Evolutionary conservation across 2,329 filamentous ascomycete species (phyloP), one percentile per base, ranked within the genome.

Genomic region (Aspergillus spinulosporus): DNA sequence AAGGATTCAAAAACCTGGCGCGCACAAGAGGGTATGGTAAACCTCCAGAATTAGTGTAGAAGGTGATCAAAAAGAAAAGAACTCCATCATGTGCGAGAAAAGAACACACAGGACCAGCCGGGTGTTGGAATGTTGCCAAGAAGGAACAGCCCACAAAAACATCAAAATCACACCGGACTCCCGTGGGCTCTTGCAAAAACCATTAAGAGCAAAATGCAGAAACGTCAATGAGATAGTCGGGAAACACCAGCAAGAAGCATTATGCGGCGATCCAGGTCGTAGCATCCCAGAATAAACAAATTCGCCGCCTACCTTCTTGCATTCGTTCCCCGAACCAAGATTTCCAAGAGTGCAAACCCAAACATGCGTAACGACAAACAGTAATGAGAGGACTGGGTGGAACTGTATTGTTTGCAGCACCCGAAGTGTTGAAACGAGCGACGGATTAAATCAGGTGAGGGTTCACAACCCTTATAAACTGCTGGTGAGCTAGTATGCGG

Each of bases 41-140:
- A 43, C 48, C 56, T 64, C 59, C 65, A 62, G 59, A 46, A 56
- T 66, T 68, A 66, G 62, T 47, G 66, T 65, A 64, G 66, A 63
- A 62, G 50, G 59, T 60, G 34, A 52, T 56, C 52, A 53, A 54
- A 55, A 55, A 52, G 21, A 21, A 21, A 66, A 69, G 57, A 74
- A 73, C 69, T 72, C 70, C 69, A 69, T 67, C 65, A 66, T 71
- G 69, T 72, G 70, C 71, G 64, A 70, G 61, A 59, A 60, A 68
- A 65, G 66, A 75, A 74, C 74, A 76, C 74, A 71, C 74, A 76
- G 74, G 73, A 75, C 74, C 74, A 76, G 74, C 74, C 74, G 68
- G 70, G 74, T 76, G 74, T 75, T 67, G 70, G 73, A 64, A 68
- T 70, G 66, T 68, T 70, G 65, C 64, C 65, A 62, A 53, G 63